Conservation (phyloP, 345 rosid genomes). For the Lumnitzera littorea region DNA sequence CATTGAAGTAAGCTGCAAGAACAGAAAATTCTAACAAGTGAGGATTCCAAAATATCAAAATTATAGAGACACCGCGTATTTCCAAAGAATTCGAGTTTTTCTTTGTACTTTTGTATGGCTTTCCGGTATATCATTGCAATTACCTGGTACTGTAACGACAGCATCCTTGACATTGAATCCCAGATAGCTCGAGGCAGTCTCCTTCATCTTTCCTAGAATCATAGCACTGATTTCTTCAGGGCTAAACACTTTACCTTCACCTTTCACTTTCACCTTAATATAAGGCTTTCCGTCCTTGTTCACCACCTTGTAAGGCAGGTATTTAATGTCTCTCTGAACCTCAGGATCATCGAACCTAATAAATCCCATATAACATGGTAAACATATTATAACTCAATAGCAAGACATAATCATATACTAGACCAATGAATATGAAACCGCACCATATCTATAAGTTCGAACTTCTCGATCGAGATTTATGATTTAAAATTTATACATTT, state of each 20-base stretch:
- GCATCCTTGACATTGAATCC: slow-evolving; percentile 50
- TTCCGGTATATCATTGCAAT: not conserved
- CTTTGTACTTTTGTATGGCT: not conserved
- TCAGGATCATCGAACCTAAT: slow-evolving; percentile 35
- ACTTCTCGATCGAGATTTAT: too few relatives aligned
- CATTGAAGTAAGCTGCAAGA: slow-evolving; percentile 32
- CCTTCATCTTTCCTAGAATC: slow-evolving; percentile 52
- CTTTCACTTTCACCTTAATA: slow-evolving; percentile 34
- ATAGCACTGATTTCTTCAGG: slow-evolving; percentile 61
- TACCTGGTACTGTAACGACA: slow-evolving; percentile 51
- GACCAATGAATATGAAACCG: too few relatives aligned
- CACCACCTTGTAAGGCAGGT: slow-evolving; percentile 48
- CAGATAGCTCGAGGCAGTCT: slow-evolving; percentile 50
- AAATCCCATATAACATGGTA: not conserved
- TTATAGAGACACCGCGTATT: too few relatives aligned
- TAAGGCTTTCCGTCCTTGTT: slow-evolving; percentile 30
- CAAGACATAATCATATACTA: not conserved
- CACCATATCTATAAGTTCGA: too few relatives aligned
- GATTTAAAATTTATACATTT: too few relatives aligned
- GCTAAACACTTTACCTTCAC: slow-evolving; percentile 46
- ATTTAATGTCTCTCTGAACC: slow-evolving; percentile 47
- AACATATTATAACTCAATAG: not conserved
- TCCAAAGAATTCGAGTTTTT: not conserved
- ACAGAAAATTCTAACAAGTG: not conserved
- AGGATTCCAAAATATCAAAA: too few relatives aligned